phyloP scores from a whole-genome alignment of 805 yeast genomes.

The Yarrowia phangngaensis region DNA sequence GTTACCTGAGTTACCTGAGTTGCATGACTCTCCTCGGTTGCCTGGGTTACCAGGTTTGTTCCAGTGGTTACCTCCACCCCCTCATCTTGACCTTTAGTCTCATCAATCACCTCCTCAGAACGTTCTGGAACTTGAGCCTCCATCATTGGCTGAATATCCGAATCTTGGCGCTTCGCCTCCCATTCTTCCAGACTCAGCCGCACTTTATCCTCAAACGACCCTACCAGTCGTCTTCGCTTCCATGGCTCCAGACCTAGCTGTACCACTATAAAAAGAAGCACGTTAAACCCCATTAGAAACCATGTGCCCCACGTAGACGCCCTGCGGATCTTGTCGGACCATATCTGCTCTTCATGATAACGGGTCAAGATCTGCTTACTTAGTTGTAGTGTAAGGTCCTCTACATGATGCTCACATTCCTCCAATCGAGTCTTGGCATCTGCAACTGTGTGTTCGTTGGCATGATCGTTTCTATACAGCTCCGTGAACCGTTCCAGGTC shows the following conservation, averaged over 20 bases:
- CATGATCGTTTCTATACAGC: slow-evolving; percentile 76
- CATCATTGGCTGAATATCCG: too few species aligned
- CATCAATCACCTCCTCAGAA: too few species aligned
- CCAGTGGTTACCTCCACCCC: too few species aligned
- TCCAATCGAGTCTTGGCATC: slow-evolving; percentile 49
- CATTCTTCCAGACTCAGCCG: slow-evolving; percentile 39
- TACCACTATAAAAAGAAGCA: slow-evolving; percentile 70
- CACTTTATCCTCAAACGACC: slow-evolving; percentile 78
- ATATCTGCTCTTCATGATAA: slow-evolving; percentile 94
- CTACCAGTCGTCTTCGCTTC: slow-evolving; percentile 77
- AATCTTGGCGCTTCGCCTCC: too few species aligned
- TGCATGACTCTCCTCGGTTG: too few species aligned
- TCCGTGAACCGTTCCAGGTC: slow-evolving; percentile 85
- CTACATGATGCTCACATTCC: slow-evolving; percentile 58
- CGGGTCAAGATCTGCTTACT: slow-evolving; percentile 77
- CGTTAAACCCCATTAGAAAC: slow-evolving; percentile 80
- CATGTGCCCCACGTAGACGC: slow-evolving; percentile 98
- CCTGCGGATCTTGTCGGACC: slow-evolving; percentile 94
- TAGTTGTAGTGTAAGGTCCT: slow-evolving; percentile 62
- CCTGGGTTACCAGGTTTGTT: too few species aligned
- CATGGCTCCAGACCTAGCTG: slow-evolving; percentile 92
- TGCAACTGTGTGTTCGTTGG: slow-evolving; percentile 58
- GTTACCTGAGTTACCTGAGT: too few species aligned
- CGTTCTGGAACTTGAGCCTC: too few species aligned
- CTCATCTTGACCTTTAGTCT: too few species aligned